These are phyloP conservation scores for Lichina pygmaea DNA, from an alignment of 495 filamentous ascomycete species.

Conservation along the genomic window DNA sequence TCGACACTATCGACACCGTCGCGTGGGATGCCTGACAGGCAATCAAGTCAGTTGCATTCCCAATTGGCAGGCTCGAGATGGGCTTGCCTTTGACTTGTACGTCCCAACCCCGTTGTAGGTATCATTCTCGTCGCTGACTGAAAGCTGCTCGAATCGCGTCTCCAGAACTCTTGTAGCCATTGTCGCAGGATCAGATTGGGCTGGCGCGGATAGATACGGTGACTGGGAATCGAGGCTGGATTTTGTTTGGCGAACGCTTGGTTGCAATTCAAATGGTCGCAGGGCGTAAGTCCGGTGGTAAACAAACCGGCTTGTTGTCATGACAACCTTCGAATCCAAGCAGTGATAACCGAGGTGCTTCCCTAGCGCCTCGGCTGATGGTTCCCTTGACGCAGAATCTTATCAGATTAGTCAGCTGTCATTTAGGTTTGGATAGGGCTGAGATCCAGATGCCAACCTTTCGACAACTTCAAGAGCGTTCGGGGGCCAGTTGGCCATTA, in stretches of 20 bases:
- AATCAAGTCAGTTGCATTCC: slow-evolving; percentile 24
- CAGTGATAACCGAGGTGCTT: no score
- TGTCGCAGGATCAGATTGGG: background rate
- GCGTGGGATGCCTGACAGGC: slow-evolving; percentile 3
- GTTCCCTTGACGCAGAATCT: no score
- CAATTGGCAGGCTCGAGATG: slow-evolving; percentile 4
- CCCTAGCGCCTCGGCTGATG: no score
- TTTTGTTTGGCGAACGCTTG: background rate
- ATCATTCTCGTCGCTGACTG: slow-evolving; percentile 62
- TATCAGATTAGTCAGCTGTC: no score
- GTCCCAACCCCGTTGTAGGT: slow-evolving; percentile 19
- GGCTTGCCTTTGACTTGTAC: slow-evolving; percentile 41
- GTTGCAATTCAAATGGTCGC: no score
- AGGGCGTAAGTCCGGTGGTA: background rate
- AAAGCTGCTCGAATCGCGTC: slow-evolving; percentile 55
- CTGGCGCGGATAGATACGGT: background rate
- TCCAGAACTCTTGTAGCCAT: slow-evolving; percentile 42
- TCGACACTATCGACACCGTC: background rate
- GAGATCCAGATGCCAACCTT: no score
- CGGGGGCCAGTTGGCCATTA: no score
- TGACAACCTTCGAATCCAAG: no score
- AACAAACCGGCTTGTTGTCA: background rate
- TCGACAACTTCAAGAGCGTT: no score
- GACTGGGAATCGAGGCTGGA: background rate
- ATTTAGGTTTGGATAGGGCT: no score